phyloP scores from a whole-genome alignment of 139 green algal species.

The Nannochloris sp. region DNA sequence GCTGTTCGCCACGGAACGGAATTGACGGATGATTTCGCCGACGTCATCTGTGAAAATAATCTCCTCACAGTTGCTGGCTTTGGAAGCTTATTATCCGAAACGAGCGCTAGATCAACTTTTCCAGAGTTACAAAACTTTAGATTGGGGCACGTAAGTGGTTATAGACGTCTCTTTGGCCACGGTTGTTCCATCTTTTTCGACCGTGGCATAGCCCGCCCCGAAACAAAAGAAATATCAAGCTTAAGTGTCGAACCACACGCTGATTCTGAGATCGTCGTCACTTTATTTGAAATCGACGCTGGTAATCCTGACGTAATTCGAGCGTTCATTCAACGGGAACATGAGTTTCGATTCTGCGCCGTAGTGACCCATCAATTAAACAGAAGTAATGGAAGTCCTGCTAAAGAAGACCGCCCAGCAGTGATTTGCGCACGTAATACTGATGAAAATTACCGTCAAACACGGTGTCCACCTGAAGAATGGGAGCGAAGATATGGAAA shows the following conservation, averaged over 20 bases:
- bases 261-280: conserved; percentile 48
- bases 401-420: conserved; percentile 5
- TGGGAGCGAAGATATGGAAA: conserved; percentile 61
- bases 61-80: conserved; percentile 71
- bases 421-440: conserved; percentile 63
- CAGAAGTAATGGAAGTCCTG: too few relatives aligned
- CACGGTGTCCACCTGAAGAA: conserved; percentile 58
- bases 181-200: conserved; percentile 72
- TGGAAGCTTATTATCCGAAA: conserved; percentile 59
- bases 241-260: conserved; percentile 49
- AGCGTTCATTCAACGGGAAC: conserved; percentile 78
- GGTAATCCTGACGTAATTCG: conserved; percentile 24
- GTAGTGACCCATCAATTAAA: conserved; percentile 39
- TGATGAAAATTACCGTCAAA: conserved; percentile 66
- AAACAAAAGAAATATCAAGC: conserved; percentile 67
- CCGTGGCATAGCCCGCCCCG: conserved; percentile 65
- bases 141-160: conserved; percentile 46
- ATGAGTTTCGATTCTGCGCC: conserved; percentile 82
- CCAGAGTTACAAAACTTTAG: conserved; percentile 70
- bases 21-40: conserved; percentile 42
- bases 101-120: conserved; percentile 68
- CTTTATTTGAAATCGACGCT: conserved; percentile 62
- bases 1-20: conserved; percentile 30
- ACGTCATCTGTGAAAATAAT: conserved; percentile 29
- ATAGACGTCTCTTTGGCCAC: conserved; percentile 80